These are phyloP conservation scores for Leccinellum albellum DNA, from an alignment of 768 basidiomycete species.

Conservation along the genomic window DNA sequence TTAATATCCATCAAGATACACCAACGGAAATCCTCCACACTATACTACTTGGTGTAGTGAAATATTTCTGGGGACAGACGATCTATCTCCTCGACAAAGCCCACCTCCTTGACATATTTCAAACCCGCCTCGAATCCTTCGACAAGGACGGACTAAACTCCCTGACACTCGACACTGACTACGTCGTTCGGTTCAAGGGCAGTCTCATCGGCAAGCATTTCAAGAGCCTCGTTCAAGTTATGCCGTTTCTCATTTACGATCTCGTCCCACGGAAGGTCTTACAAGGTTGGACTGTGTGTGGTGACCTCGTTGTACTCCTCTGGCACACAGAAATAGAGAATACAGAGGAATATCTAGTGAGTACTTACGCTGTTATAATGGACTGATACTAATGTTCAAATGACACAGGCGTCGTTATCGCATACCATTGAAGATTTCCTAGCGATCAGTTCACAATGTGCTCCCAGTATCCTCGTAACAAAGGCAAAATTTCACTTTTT, in stretches of 20 bases:
- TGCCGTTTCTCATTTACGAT: slow-evolving; percentile 29
- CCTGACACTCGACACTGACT: slow-evolving; percentile 25
- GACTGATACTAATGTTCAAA: no score
- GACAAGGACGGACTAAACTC: slow-evolving; percentile 23
- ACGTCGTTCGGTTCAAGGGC: slow-evolving; percentile 30
- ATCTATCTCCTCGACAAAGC: slow-evolving; percentile 21
- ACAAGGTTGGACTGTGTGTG: slow-evolving; percentile 29
- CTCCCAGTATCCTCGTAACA: slow-evolving; percentile 21
- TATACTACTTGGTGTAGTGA: slow-evolving; percentile 32
- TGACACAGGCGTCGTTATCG: not conserved
- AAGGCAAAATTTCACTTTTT: slow-evolving; percentile 34
- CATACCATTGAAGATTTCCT: slow-evolving; percentile 25
- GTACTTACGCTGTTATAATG: not conserved
- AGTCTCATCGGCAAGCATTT: slow-evolving; percentile 33
- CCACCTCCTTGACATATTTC: slow-evolving; percentile 18
- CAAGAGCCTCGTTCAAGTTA: slow-evolving; percentile 30
- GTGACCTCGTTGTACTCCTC: slow-evolving; percentile 34
- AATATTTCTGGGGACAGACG: slow-evolving; percentile 32
- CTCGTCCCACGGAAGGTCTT: slow-evolving; percentile 26
- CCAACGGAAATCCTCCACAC: slow-evolving; percentile 35
- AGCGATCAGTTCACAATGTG: slow-evolving; percentile 18
- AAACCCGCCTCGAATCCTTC: slow-evolving; percentile 24
- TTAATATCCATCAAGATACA: slow-evolving; percentile 31
- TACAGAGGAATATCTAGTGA: slow-evolving; percentile 32
- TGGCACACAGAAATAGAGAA: slow-evolving; percentile 43